A percentile compares a stretch with the other conserved stretches of the same genome.
phyloP scores from a whole-genome alignment of 1,284 basidiomycete genomes.

The Phenoliferia sp. region DNA sequence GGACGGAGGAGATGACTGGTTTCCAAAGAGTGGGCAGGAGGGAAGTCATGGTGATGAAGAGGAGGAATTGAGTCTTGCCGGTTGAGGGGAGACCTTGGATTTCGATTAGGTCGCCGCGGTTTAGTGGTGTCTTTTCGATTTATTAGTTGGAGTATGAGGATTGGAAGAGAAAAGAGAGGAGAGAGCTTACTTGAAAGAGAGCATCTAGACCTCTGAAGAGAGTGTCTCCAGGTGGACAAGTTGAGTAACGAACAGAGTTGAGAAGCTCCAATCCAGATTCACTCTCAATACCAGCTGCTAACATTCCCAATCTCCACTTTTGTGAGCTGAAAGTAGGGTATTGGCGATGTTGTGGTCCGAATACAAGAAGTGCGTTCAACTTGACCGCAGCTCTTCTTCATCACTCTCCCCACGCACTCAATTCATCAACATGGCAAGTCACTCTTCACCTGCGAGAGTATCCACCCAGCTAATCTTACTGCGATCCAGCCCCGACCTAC shows the following conservation, averaged over 20 bases:
- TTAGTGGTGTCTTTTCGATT: conserved; percentile 33
- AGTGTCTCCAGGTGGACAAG: conserved; percentile 8
- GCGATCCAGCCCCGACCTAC: conserved; percentile 20
- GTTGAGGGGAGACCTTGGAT: conserved; percentile 65
- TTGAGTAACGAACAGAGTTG: conserved; percentile 14
- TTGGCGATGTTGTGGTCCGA: background rate
- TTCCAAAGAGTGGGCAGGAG: conserved; percentile 43
- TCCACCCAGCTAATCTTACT: no score
- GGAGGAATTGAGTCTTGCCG: conserved; percentile 68
- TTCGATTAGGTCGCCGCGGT: conserved; percentile 61
- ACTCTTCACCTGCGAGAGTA: no score
- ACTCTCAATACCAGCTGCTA: background rate
- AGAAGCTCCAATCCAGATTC: conserved; percentile 3
- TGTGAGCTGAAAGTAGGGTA: background rate
- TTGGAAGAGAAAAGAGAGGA: background rate
- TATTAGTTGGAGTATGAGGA: background rate
- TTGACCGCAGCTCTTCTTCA: background rate
- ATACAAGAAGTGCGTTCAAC: background rate
- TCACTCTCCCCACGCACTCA: no score
- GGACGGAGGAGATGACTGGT: conserved; percentile 19
- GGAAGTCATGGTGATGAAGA: conserved; percentile 58
- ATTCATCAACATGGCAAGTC: no score
- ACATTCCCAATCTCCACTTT: background rate
- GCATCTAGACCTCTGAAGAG: conserved; percentile 25
- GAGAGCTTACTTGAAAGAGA: conserved; percentile 34